These are phyloP conservation scores for Camptophora hylomeconis DNA, from an alignment of 2,329 filamentous ascomycete species.

Conservation along the genomic window DNA sequence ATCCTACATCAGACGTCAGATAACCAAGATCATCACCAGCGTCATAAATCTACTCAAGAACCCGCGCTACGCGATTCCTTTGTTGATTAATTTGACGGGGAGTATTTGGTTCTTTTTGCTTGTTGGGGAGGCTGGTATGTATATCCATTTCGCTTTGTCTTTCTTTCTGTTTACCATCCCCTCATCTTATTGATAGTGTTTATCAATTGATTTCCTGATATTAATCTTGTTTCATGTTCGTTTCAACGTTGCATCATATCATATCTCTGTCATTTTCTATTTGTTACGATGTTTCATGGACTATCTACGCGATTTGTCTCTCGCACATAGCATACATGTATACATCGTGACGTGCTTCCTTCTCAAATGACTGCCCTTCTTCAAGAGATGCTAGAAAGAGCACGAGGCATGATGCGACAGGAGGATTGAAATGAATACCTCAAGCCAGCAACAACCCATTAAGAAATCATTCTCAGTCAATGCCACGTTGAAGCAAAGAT, in stretches of 20 bases:
- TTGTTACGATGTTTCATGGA: too few relatives aligned
- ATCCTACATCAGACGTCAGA: constrained; percentile 49
- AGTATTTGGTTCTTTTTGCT: constrained; percentile 95
- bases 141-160: constrained; percentile 5
- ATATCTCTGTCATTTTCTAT: too few relatives aligned
- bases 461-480: too few relatives aligned
- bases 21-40: constrained; percentile 56
- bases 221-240: constrained; percentile 6
- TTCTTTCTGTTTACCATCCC: constrained; percentile 4
- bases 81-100: constrained; percentile 79
- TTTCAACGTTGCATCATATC: too few relatives aligned
- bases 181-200: constrained; percentile 1
- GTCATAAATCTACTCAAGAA: constrained; percentile 67
- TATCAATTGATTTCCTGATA: background rate
- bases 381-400: too few relatives aligned
- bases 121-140: constrained; percentile 79
- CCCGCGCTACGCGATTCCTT: constrained; percentile 70
- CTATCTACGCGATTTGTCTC: too few relatives aligned
- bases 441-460: too few relatives aligned
- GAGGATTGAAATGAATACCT: background rate
- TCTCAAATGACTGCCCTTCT: too few relatives aligned
- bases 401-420: too few relatives aligned
- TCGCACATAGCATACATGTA: too few relatives aligned
- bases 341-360: too few relatives aligned
- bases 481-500: too few relatives aligned